A percentile compares a stretch with the other conserved stretches of the same genome.
Evolutionary conservation across 2,329 filamentous ascomycete genomes (phyloP).

Genomic region (Phoma sp.): DNA sequence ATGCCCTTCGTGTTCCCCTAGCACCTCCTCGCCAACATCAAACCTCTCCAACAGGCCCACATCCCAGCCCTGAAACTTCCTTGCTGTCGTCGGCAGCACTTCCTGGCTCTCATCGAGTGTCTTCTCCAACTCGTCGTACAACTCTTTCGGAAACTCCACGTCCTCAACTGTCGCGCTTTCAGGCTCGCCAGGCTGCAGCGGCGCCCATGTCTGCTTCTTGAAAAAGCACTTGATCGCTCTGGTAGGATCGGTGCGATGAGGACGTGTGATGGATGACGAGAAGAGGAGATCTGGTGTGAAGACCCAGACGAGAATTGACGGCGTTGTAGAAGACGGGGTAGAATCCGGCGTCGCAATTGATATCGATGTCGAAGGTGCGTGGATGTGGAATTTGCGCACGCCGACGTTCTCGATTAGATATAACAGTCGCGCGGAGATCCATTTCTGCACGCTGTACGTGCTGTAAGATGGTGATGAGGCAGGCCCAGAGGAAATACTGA

Average conservation of each 20-base stretch:
- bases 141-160: constrained; percentile 57
- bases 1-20: constrained; percentile 4
- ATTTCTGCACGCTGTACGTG: constrained; percentile 46
- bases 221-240: constrained; percentile 66
- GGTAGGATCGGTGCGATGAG: constrained; percentile 43
- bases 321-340: constrained; percentile 1
- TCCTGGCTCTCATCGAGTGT: constrained; percentile 57
- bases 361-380: constrained; percentile 16
- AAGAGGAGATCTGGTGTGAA: constrained; percentile 66
- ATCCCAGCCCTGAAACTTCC: constrained; percentile 69
- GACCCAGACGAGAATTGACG: constrained; percentile 59
- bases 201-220: constrained; percentile 42
- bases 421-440: constrained; percentile 62
- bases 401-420: constrained; percentile 62
- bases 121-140: constrained; percentile 55
- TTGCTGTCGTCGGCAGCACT: constrained; percentile 62
- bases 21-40: constrained; percentile 31
- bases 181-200: constrained; percentile 36
- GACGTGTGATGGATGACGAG: constrained; percentile 52
- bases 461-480: constrained; percentile 12
- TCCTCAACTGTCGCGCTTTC: constrained; percentile 57
- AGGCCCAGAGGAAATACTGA: constrained; percentile 37
- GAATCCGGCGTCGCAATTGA: constrained; percentile 1
- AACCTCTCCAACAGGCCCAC: constrained; percentile 68
- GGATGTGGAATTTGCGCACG: constrained; percentile 63